phyloP scores from a whole-genome alignment of 2,329 filamentous ascomycete genomes.

The Teratosphaeria destructans region DNA sequence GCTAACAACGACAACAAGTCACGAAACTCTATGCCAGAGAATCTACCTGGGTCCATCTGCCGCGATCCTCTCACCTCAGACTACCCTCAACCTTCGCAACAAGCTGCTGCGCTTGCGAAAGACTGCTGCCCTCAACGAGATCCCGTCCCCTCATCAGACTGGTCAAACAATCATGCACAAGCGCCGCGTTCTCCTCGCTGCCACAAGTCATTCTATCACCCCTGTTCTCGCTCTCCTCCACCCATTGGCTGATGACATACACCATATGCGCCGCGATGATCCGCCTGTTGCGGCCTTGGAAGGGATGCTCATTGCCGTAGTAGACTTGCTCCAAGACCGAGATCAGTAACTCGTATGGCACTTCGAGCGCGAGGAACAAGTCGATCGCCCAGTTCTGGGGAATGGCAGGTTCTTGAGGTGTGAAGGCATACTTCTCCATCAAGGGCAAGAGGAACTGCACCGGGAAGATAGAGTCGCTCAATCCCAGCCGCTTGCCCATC shows the following conservation, averaged over 20 bases:
- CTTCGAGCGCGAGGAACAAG: slow-evolving; percentile 52
- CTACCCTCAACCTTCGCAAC: background rate
- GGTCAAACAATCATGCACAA: slow-evolving; percentile 23
- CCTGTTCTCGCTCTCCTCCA: slow-evolving; percentile 43
- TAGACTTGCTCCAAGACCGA: slow-evolving; percentile 55
- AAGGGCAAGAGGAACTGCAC: slow-evolving; percentile 41
- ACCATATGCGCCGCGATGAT: slow-evolving; percentile 52
- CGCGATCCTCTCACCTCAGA: background rate
- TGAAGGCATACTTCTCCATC: slow-evolving; percentile 43
- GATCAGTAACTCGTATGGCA: slow-evolving; percentile 52
- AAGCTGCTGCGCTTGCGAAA: background rate
- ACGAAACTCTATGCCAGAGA: background rate
- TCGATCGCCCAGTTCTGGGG: slow-evolving; percentile 52
- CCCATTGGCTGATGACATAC: slow-evolving; percentile 53
- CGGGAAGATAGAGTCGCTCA: slow-evolving; percentile 23
- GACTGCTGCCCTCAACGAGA: slow-evolving; percentile 8
- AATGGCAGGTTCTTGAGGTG: slow-evolving; percentile 40
- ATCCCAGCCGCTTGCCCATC: slow-evolving; percentile 43
- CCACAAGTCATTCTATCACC: slow-evolving; percentile 48
- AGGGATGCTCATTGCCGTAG: slow-evolving; percentile 57
- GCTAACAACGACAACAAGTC: background rate
- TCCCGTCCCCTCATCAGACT: slow-evolving; percentile 15
- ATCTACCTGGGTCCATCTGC: background rate
- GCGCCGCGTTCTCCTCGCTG: slow-evolving; percentile 46
- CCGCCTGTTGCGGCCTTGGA: slow-evolving; percentile 45